Evolutionary conservation across 2,329 filamentous ascomycete genomes (phyloP).

Genomic region (Trichoderma afroharzianum): DNA sequence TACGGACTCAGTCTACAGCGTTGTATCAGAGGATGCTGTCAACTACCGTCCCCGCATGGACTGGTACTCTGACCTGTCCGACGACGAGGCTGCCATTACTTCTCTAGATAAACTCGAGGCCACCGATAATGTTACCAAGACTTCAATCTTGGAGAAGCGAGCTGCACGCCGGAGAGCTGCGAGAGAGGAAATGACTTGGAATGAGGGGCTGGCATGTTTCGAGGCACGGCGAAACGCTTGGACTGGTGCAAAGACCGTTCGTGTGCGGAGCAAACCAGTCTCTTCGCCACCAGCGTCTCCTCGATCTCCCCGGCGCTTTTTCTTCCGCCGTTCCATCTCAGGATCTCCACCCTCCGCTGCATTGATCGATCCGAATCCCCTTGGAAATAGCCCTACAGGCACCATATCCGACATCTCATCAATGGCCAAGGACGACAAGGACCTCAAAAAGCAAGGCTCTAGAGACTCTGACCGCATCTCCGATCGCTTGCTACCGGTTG

Average conservation of each 20-base stretch:
- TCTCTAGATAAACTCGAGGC: constrained; percentile 50
- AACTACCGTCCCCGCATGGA: constrained; percentile 51
- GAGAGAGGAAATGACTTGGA: constrained; percentile 69
- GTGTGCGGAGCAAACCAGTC: constrained; percentile 46
- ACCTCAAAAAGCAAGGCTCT: constrained; percentile 31
- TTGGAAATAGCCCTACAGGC: constrained; percentile 32
- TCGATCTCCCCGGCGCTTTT: constrained; percentile 47
- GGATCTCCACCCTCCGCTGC: constrained; percentile 36
- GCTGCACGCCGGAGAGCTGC: constrained; percentile 54
- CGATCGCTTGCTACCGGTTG: constrained; percentile 41
- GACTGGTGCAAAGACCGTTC: constrained; percentile 69
- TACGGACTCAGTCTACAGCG: constrained; percentile 52
- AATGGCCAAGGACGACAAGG: constrained; percentile 33
- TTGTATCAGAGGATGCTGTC: constrained; percentile 52
- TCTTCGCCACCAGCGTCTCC: constrained; percentile 42
- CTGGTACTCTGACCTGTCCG: constrained; percentile 57
- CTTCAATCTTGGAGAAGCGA: constrained; percentile 46
- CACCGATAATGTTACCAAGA: constrained; percentile 40
- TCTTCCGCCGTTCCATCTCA: constrained; percentile 46
- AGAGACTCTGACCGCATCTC: constrained; percentile 32
- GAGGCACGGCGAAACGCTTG: constrained; percentile 74
- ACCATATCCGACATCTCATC: constrained; percentile 44
- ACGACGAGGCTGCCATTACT: constrained; percentile 41
- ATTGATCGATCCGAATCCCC: neutral
- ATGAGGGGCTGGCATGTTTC: constrained; percentile 78